phyloP scores from a whole-genome alignment of 768 basidiomycete species.

The Tylopilus balloui region DNA sequence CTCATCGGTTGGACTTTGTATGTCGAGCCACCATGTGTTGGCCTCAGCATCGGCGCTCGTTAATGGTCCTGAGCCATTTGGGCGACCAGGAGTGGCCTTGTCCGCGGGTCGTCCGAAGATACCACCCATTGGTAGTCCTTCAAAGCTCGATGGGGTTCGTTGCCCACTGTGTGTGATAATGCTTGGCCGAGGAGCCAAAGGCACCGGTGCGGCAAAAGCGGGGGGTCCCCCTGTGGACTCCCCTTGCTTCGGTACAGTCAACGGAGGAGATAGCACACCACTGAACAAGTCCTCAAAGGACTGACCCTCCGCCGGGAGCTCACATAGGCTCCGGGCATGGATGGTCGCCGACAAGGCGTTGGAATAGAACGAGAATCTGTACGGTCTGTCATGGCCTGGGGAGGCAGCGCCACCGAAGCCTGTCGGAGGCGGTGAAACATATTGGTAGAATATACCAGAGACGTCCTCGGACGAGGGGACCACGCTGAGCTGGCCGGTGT shows the following conservation, averaged over 20 bases:
- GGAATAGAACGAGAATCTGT: constrained; percentile 98
- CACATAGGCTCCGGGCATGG: constrained; percentile 87
- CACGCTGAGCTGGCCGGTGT: constrained; percentile 31
- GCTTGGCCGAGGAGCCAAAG: constrained; percentile 4
- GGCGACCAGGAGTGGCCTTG: constrained; percentile 17
- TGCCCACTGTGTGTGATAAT: constrained; percentile 6
- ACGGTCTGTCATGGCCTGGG: constrained; percentile 79
- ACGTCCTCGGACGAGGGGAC: constrained; percentile 43
- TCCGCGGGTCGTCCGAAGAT: constrained; percentile 19
- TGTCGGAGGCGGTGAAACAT: constrained; percentile 5
- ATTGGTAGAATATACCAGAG: constrained; percentile 15
- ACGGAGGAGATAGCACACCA: constrained; percentile 36
- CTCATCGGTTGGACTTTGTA: constrained; percentile 90
- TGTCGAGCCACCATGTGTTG: constrained; percentile 96
- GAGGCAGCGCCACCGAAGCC: constrained; percentile 36
- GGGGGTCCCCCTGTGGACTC: constrained; percentile 4
- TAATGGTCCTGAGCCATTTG: constrained; percentile 23
- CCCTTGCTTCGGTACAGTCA: constrained; percentile 1
- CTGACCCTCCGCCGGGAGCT: constrained; percentile 92
- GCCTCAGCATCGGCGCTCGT: constrained; percentile 48
- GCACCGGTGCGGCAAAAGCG: constrained; percentile 6
- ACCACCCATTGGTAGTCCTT: constrained; percentile 1
- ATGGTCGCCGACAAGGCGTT: constrained; percentile 90
- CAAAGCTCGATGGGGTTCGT: constrained; percentile 7
- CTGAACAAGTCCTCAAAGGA: constrained; percentile 87